Evolutionary conservation across 768 basidiomycete species (phyloP).

Genomic region (Amanita molliuscula): DNA sequence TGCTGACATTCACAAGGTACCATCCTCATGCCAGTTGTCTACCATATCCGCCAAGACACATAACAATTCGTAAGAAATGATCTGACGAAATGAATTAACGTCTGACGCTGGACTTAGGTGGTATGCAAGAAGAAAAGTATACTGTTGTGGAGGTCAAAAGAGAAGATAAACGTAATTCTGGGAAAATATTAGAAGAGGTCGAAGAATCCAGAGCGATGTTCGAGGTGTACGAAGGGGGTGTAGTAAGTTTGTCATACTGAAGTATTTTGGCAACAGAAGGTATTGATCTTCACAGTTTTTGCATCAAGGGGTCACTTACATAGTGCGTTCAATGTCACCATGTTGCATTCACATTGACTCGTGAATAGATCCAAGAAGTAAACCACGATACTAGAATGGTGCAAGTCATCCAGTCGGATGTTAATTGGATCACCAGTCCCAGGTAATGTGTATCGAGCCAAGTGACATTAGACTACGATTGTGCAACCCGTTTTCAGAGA

Average conservation of each 20-base stretch:
- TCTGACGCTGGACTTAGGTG: slow-evolving; percentile 24
- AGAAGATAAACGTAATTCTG: slow-evolving; percentile 14
- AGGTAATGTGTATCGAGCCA: slow-evolving; percentile 26
- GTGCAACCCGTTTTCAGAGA: slow-evolving; percentile 33
- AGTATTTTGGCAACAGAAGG: not conserved
- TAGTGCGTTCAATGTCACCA: slow-evolving; percentile 34
- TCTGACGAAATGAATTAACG: not conserved
- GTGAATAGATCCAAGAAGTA: slow-evolving; percentile 57
- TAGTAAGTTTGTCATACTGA: slow-evolving; percentile 35
- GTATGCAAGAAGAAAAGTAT: slow-evolving; percentile 71
- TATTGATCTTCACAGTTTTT: slow-evolving; percentile 45
- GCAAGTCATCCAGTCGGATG: slow-evolving; percentile 59
- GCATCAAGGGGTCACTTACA: slow-evolving; percentile 76
- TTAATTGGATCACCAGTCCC: slow-evolving; percentile 76
- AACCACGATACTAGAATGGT: slow-evolving; percentile 72
- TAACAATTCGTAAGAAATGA: slow-evolving; percentile 48
- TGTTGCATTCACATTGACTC: not conserved
- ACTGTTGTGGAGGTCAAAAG: slow-evolving; percentile 52
- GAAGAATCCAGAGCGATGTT: slow-evolving; percentile 79
- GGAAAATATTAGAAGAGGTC: slow-evolving; percentile 64
- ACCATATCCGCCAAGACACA: slow-evolving; percentile 63
- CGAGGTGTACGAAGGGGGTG: slow-evolving; percentile 83
- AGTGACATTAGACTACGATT: not conserved
- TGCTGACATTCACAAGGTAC: slow-evolving; percentile 41
- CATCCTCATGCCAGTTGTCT: slow-evolving; percentile 73